Evolutionary conservation across 352 stramenopile species (phyloP), one percentile per base, ranked within the genome.

Genomic region (Pythium periplocum): DNA sequence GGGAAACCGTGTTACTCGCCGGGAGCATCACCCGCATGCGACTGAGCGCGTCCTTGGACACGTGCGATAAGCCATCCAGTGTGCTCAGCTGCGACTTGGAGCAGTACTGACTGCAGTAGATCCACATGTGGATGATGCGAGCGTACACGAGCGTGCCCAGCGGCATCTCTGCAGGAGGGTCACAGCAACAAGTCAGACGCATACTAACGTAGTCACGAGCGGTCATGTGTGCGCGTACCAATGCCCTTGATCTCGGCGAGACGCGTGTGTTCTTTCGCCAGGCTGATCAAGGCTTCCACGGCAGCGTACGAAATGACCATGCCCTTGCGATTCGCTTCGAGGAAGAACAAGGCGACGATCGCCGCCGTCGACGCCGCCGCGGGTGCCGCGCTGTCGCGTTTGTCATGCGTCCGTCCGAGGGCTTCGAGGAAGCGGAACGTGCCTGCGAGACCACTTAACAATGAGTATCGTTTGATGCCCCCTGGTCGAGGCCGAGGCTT

Each of bases 51-150:
- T 35, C 53, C 7, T 59, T 45, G 26, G 59, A 52, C 11, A 84
- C 46, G 38, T 64, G 65, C 31, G 66, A 83, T 49, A 84, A 68
- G 30, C 71, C 59, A 53, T 89, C 78, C 32, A 89, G 70, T 33
- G 71, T 56, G 2, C 56, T 55, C 37, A 87, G 48, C 46, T 87
- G 75, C 1, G 74, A 67, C 37, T 66, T 66, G 10, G 66, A 54
- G 47, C 82, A 79, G 30, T 79, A 45, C 9, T 85, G 64, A 38
- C 62, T 71, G 17, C 69, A 51, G 53, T 78, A 83, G 51, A 87
- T 80, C 78, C 78, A 89, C 48, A 65, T 73, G 62, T 86, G 63
- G 39, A 89, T 83, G 56, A 89, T 58, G 53, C 73, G 73, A 7
- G 66, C 68, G 11, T 61, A 66, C 10, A 66, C 57, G 8, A 73